A percentile compares a stretch with the other conserved stretches of the same genome.
Evolutionary conservation across 768 basidiomycete species (phyloP).

Genomic region (Phaeotremella skinneri): DNA sequence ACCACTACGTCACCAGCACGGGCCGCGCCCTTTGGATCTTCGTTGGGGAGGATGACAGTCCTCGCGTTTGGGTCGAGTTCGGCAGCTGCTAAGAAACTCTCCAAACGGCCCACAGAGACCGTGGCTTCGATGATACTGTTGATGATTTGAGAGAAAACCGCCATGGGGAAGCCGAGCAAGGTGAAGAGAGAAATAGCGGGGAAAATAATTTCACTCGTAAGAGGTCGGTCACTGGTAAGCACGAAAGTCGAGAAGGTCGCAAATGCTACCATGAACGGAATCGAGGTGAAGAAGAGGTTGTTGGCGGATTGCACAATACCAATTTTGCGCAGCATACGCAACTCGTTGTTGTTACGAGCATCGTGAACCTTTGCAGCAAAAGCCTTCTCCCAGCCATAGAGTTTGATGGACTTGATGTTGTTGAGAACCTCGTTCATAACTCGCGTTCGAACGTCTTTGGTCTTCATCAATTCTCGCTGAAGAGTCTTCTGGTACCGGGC

Average conservation of each 20-base stretch:
- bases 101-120: conserved; percentile 76
- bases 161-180: conserved; percentile 47
- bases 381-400: conserved; percentile 89
- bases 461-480: conserved; percentile 90
- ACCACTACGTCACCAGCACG: conserved; percentile 59
- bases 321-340: conserved; percentile 78
- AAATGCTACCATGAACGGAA: conserved; percentile 51
- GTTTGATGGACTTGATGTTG: conserved; percentile 72
- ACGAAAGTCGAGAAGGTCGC: conserved; percentile 53
- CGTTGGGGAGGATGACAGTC: conserved; percentile 54
- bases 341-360: conserved; percentile 54
- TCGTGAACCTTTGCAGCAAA: conserved; percentile 76
- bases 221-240: conserved; percentile 56
- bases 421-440: conserved; percentile 90
- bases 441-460: conserved; percentile 61
- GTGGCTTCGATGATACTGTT: conserved; percentile 76
- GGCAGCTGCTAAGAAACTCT: conserved; percentile 68
- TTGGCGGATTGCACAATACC: conserved; percentile 65
- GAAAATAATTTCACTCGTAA: conserved; percentile 91
- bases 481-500: conserved; percentile 54
- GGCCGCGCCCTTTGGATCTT: conserved; percentile 33
- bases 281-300: conserved; percentile 50
- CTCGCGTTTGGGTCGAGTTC: conserved; percentile 80
- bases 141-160: conserved; percentile 52
- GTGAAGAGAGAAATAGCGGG: conserved; percentile 73